Percentiles rank a stretch among this genome's conserved stretches.
These are phyloP conservation scores for Colletotrichum karsti DNA, from an alignment of 2,329 filamentous ascomycete genomes.

Conservation along the genomic window DNA sequence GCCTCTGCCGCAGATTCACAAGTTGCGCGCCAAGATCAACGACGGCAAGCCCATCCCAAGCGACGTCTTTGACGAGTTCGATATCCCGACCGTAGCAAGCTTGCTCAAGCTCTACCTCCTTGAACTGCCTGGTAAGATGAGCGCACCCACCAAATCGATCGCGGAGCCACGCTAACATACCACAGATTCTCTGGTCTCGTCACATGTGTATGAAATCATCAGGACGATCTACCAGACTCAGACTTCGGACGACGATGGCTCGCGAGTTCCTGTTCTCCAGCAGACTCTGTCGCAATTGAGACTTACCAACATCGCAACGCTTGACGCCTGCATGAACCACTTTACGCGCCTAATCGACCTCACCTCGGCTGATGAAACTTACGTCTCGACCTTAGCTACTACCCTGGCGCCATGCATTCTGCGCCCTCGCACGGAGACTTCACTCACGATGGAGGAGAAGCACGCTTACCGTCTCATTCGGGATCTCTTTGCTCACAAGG, in stretches of 20 bases:
- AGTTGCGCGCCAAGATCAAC: constrained; percentile 84
- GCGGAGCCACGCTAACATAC: constrained; percentile 34
- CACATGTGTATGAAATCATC: constrained; percentile 98
- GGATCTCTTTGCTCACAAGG: constrained; percentile 93
- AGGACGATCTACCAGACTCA: constrained; percentile 90
- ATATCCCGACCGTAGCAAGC: constrained; percentile 93
- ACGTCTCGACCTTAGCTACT: constrained; percentile 78
- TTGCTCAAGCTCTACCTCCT: constrained; percentile 93
- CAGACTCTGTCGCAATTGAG: constrained; percentile 94
- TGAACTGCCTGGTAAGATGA: constrained; percentile 83
- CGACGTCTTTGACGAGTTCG: constrained; percentile 85
- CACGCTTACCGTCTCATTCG: constrained; percentile 90
- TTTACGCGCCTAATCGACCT: constrained; percentile 97
- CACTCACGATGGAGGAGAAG: constrained; percentile 93
- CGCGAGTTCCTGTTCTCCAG: constrained; percentile 89
- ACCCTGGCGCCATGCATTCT: constrained; percentile 86
- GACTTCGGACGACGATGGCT: constrained; percentile 74
- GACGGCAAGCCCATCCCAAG: constrained; percentile 82
- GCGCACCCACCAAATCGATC: neutral
- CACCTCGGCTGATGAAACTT: constrained; percentile 92
- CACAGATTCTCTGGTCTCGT: constrained; percentile 94
- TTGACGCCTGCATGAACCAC: constrained; percentile 97
- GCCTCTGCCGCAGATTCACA: constrained; percentile 83
- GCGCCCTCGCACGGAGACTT: constrained; percentile 86
- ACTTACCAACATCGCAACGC: constrained; percentile 97